Conservation (phyloP, 1,139 yeast genomes). For the Entelexis paramagnoliae region DNA sequence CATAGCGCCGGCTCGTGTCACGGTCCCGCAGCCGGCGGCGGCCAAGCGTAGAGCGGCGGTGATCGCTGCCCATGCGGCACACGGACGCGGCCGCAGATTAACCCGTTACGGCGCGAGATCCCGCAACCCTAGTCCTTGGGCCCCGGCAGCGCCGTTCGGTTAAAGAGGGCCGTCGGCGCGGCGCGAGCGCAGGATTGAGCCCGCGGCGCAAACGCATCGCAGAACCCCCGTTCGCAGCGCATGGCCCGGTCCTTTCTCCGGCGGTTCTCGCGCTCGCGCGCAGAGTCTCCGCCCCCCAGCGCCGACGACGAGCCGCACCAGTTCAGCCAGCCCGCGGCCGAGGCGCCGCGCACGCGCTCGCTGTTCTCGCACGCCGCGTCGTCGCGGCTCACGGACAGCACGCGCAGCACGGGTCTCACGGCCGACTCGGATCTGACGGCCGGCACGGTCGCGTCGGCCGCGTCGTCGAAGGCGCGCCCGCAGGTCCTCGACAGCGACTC, state of each 20-base stretch:
- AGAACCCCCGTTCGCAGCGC: no score
- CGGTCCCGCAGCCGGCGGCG: no score
- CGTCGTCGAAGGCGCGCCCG: conserved; percentile 8
- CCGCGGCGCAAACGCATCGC: no score
- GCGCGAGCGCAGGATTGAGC: neutral
- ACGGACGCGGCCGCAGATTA: neutral
- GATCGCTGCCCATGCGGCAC: neutral
- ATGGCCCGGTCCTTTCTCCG: conserved; percentile 4
- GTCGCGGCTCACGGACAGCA: neutral
- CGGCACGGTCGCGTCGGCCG: neutral
- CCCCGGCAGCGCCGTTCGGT: neutral
- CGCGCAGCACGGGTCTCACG: conserved; percentile 8
- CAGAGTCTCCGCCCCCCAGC: conserved; percentile 1
- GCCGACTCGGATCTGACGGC: conserved; percentile 7
- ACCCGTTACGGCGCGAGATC: neutral
- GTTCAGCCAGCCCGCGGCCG: conserved; percentile 1
- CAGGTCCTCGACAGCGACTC: conserved; percentile 6
- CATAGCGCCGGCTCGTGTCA: no score
- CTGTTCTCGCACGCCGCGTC: conserved; percentile 5
- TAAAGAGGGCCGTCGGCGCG: neutral
- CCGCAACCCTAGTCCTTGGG: neutral
- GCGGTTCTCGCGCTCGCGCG: conserved; percentile 1
- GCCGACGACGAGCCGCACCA: neutral
- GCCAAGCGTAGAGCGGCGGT: no score
- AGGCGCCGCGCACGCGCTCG: neutral